These are phyloP conservation scores for Monosporozyma unispora DNA, from an alignment of 805 yeast genomes.

Conservation along the genomic window DNA sequence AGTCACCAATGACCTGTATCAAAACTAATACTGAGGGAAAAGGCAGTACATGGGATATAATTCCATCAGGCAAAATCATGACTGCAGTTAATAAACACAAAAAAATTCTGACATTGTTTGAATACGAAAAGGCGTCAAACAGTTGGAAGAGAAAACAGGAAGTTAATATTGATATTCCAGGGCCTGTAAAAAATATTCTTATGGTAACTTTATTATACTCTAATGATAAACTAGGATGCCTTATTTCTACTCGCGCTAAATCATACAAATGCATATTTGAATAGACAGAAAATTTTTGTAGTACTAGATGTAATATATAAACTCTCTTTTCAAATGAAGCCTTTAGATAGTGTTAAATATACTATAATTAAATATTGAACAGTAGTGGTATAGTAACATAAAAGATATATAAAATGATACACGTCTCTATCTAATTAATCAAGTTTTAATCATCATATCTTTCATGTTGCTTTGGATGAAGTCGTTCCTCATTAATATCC, in stretches of 20 bases:
- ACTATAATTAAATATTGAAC: too few relatives aligned
- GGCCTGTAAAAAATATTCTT: neutral
- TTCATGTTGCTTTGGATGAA: too few relatives aligned
- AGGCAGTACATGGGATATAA: neutral
- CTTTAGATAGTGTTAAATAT: too few relatives aligned
- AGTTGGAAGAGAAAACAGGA: conserved; percentile 6
- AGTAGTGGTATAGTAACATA: too few relatives aligned
- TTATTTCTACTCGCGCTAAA: neutral
- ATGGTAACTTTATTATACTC: neutral
- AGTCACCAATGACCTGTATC: conserved; percentile 7
- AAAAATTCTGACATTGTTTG: conserved; percentile 1
- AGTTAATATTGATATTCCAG: neutral
- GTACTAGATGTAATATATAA: neutral
- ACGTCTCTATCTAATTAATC: too few relatives aligned
- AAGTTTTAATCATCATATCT: too few relatives aligned
- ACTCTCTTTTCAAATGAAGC: neutral
- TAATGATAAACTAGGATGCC: neutral
- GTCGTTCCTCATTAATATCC: too few relatives aligned
- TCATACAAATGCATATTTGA: neutral
- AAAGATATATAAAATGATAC: too few relatives aligned
- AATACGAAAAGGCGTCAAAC: conserved; percentile 8
- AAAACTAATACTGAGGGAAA: neutral
- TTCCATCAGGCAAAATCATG: conserved; percentile 2
- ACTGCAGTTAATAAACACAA: neutral
- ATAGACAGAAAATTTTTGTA: neutral